These are phyloP conservation scores for Penicillium paradoxum DNA, from an alignment of 495 filamentous ascomycete genomes.

Conservation along the genomic window DNA sequence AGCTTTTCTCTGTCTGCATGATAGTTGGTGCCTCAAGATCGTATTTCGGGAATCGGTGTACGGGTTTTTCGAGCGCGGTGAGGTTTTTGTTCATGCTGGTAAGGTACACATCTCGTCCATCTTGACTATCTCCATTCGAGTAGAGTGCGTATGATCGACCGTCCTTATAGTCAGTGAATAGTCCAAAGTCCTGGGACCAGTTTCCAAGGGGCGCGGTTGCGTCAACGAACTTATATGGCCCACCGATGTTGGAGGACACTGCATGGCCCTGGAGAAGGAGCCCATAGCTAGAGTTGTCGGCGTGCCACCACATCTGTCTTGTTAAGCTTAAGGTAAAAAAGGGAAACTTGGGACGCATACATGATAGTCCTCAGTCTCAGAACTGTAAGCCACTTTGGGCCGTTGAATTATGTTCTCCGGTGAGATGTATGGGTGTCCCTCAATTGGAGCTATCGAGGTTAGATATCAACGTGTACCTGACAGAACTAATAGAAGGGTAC, in stretches of 20 bases:
- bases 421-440: constrained; percentile 23
- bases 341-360: constrained; percentile 1
- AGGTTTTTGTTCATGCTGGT: constrained; percentile 17
- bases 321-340: background rate
- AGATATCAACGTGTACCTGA: background rate
- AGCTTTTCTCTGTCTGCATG: constrained; percentile 23
- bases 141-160: constrained; percentile 22
- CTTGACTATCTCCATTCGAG: constrained; percentile 20
- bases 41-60: constrained; percentile 23
- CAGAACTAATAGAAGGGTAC: background rate
- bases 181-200: constrained; percentile 26
- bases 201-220: constrained; percentile 26
- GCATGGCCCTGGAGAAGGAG: constrained; percentile 24
- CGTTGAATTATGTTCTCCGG: constrained; percentile 21
- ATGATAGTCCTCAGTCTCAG: constrained; percentile 20
- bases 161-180: constrained; percentile 25
- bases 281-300: constrained; percentile 25
- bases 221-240: constrained; percentile 25
- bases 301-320: constrained; percentile 27
- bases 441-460: constrained; percentile 12
- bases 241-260: constrained; percentile 13
- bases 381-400: constrained; percentile 25
- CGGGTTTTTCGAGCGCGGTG: constrained; percentile 16
- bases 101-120: constrained; percentile 24
- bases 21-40: constrained; percentile 26